Evolutionary conservation across 306 rosid species (phyloP).

Genomic region (Citrullus colocynthis): DNA sequence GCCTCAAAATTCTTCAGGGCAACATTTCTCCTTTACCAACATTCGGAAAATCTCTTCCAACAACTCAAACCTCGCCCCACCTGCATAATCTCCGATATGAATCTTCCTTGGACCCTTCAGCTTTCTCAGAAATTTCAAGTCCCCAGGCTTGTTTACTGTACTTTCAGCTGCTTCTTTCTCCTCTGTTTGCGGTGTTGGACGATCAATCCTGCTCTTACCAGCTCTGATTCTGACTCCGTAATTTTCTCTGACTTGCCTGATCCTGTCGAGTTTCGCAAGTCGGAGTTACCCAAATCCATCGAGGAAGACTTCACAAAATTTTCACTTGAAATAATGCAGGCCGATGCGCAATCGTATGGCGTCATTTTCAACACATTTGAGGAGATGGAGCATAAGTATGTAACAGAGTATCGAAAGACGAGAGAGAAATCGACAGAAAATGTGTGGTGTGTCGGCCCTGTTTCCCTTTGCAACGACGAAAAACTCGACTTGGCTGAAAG

Average conservation of each 20-base stretch:
- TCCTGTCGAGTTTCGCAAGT: constrained; percentile 4
- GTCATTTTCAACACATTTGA: constrained; percentile 17
- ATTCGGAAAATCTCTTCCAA: constrained; percentile 20
- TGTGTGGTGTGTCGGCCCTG: constrained; percentile 45
- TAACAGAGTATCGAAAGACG: constrained; percentile 23
- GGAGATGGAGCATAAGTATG: constrained; percentile 32
- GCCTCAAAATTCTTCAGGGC: not conserved
- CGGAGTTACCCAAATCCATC: not conserved
- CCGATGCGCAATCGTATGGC: constrained; percentile 17
- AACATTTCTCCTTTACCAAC: constrained; percentile 14
- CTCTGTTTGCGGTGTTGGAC: not conserved
- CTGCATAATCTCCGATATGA: constrained; percentile 49
- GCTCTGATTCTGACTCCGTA: not conserved
- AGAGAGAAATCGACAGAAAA: constrained; percentile 9
- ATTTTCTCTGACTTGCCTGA: constrained; percentile 12
- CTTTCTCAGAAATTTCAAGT: not conserved
- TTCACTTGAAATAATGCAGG: not conserved
- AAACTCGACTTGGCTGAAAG: constrained; percentile 36
- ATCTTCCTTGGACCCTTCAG: constrained; percentile 25
- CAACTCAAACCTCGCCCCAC: constrained; percentile 30
- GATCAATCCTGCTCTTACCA: not conserved
- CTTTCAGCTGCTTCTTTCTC: not conserved
- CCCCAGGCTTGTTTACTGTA: constrained; percentile 12
- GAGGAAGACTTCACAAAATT: not conserved
- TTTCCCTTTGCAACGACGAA: constrained; percentile 21